Evolutionary conservation across 192 early-diverging fungal genomes (phyloP), one percentile per base, ranked within the genome.

Genomic region (Coemansia interrupta): DNA sequence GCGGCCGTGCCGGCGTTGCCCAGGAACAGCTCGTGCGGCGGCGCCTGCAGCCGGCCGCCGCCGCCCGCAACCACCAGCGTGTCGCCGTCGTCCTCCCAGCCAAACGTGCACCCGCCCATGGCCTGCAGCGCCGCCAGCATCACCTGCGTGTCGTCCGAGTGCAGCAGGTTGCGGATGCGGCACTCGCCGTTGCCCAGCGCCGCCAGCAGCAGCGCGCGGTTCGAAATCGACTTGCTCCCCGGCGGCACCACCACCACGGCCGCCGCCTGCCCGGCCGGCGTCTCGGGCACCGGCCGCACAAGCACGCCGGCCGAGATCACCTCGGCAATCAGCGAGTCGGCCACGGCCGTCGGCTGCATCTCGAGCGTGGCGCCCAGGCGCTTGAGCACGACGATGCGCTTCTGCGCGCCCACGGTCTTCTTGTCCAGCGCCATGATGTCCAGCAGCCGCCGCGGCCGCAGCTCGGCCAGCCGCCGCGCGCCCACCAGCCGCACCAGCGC

Each of bases 1-100:
- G 94, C 85, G 2, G 96, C 96, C 4, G 96, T 98, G 45, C 96
- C 96, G 13, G 96, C 96, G 64, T 98, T 98, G 46, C 96, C 96
- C 51, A 98, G 68, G 73, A 93, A 98, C 41, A 98, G 73, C 62
- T 94, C 93, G 14, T 65, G 67, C 49, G 70, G 72, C 7, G 94
- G 93, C 20, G 89, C 84, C 23, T 80, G 73, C 56, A 96, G 71
- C 45, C 76, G 79, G 8, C 94, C 95, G 46, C 73, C 73, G 36
- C 90, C 88, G 54, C 95, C 96, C 0, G 67, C 72, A 2, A 99
- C 87, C 0, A 95, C 83, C 18, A 99, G 76, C 5, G 88, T 91
- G 23, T 92, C 87, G 18, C 95, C 96, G 64, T 90, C 85, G 66
- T 97, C 89, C 72, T 95, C 93, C 93, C 94, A 96, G 42, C 82